A percentile compares a stretch with the other conserved stretches of the same genome.
These are phyloP conservation scores for Tuber aestivum DNA, from an alignment of 495 filamentous ascomycete species.

Conservation along the genomic window DNA sequence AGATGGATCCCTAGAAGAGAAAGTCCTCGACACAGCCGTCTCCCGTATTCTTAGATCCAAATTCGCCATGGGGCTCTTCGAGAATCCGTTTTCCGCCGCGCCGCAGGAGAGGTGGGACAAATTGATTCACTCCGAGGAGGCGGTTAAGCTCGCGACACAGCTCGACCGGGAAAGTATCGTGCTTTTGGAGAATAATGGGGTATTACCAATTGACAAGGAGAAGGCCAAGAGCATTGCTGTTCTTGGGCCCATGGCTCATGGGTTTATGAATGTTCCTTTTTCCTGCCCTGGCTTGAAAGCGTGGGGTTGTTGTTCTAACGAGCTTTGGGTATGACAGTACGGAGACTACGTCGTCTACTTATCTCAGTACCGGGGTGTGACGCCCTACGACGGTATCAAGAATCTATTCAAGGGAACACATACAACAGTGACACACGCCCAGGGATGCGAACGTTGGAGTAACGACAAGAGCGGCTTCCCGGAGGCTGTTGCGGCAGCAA, in stretches of 20 bases:
- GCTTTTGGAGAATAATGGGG: slow-evolving; percentile 59
- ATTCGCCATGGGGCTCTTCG: slow-evolving; percentile 62
- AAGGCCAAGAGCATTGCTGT: slow-evolving; percentile 59
- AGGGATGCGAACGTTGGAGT: slow-evolving; percentile 69
- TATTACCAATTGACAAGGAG: slow-evolving; percentile 52
- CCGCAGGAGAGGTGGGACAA: slow-evolving; percentile 50
- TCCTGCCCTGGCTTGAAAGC: background rate
- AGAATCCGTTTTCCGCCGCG: slow-evolving; percentile 57
- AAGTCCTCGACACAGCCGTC: slow-evolving; percentile 59
- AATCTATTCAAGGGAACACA: slow-evolving; percentile 51
- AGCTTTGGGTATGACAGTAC: slow-evolving; percentile 46
- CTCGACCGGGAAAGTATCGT: slow-evolving; percentile 65
- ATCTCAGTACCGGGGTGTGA: slow-evolving; percentile 58
- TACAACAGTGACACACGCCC: slow-evolving; percentile 55
- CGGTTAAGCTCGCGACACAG: slow-evolving; percentile 53
- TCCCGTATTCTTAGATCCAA: slow-evolving; percentile 57
- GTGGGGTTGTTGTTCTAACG: no score
- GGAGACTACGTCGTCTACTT: slow-evolving; percentile 62
- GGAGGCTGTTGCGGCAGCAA: slow-evolving; percentile 57
- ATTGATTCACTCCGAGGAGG: slow-evolving; percentile 55
- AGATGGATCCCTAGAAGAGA: slow-evolving; percentile 53
- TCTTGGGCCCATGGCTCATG: slow-evolving; percentile 69
- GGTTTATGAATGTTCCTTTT: slow-evolving; percentile 55
- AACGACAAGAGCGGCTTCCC: slow-evolving; percentile 58
- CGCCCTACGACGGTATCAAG: slow-evolving; percentile 61